phyloP scores from a whole-genome alignment of 1,284 basidiomycete genomes.

The Hemileccinum hortonii region DNA sequence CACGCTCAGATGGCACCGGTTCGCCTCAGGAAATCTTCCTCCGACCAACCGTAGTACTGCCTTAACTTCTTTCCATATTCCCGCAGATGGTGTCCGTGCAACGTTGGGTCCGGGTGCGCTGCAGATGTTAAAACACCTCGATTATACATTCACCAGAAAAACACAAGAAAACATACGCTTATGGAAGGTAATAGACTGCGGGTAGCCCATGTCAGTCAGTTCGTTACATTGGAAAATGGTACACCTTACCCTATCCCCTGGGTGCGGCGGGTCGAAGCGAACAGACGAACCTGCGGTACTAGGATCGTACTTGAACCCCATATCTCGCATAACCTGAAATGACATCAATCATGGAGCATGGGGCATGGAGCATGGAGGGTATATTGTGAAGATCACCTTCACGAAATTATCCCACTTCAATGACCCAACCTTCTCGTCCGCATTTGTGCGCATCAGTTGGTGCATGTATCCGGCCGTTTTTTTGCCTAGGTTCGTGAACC shows the following conservation, averaged over 20 bases:
- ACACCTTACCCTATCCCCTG: constrained; percentile 50
- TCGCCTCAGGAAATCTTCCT: constrained; percentile 51
- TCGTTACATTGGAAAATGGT: neutral
- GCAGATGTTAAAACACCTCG: constrained; percentile 6
- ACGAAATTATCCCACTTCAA: constrained; percentile 76
- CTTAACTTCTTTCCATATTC: constrained; percentile 59
- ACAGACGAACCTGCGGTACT: constrained; percentile 80
- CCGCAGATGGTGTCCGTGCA: constrained; percentile 52
- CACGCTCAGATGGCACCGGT: constrained; percentile 6
- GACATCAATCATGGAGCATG: neutral
- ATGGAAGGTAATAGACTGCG: constrained; percentile 70
- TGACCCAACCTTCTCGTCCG: constrained; percentile 56
- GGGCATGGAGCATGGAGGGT: neutral
- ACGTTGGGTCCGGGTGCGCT: constrained; percentile 73
- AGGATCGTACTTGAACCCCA: constrained; percentile 72
- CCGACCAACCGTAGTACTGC: constrained; percentile 67
- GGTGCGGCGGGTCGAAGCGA: constrained; percentile 70
- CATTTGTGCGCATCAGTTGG: constrained; percentile 57
- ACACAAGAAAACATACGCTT: constrained; percentile 53
- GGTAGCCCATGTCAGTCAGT: constrained; percentile 7
- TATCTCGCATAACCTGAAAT: constrained; percentile 66
- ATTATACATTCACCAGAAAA: neutral
- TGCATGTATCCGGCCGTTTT: constrained; percentile 61
- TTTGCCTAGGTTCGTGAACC: constrained; percentile 58
- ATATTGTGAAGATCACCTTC: constrained; percentile 39